Percentiles rank a stretch among this genome's conserved stretches.
These are phyloP conservation scores for Aspergillus intermedius DNA, from an alignment of 2,329 filamentous ascomycete species.

Conservation along the genomic window DNA sequence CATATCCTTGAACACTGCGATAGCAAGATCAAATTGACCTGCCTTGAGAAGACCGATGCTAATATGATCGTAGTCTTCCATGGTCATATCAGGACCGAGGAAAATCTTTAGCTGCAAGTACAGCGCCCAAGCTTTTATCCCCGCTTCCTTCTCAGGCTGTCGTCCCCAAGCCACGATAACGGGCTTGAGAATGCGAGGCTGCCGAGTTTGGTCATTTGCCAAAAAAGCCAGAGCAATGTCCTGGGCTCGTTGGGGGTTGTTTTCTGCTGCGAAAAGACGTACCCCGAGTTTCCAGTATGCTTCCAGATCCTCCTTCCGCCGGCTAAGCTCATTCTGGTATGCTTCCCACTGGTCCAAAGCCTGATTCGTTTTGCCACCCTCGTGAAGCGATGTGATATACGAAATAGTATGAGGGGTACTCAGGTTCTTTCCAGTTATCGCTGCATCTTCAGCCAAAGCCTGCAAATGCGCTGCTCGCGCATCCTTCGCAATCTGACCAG, in stretches of 20 bases:
- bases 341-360: constrained; percentile 61
- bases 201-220: constrained; percentile 37
- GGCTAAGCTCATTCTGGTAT: constrained; percentile 48
- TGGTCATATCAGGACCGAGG: constrained; percentile 55
- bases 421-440: constrained; percentile 51
- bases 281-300: constrained; percentile 46
- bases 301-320: constrained; percentile 31
- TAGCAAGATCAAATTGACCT: constrained; percentile 59
- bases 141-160: constrained; percentile 44
- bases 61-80: constrained; percentile 70
- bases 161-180: constrained; percentile 63
- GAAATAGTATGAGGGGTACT: constrained; percentile 55
- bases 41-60: constrained; percentile 64
- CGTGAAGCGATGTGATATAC: constrained; percentile 62
- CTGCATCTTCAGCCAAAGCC: constrained; percentile 60
- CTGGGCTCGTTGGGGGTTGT: constrained; percentile 43
- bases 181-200: constrained; percentile 46
- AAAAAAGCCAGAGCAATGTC: constrained; percentile 42
- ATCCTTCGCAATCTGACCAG: constrained; percentile 38
- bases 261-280: constrained; percentile 43
- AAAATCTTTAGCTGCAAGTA: constrained; percentile 60
- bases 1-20: constrained; percentile 82
- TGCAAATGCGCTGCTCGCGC: constrained; percentile 56
- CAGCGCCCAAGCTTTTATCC: constrained; percentile 57
- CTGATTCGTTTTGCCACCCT: constrained; percentile 53